These are phyloP conservation scores for Oryza glumipatula DNA, from an alignment of 176 grass and related monocot species.

Conservation along the genomic window DNA sequence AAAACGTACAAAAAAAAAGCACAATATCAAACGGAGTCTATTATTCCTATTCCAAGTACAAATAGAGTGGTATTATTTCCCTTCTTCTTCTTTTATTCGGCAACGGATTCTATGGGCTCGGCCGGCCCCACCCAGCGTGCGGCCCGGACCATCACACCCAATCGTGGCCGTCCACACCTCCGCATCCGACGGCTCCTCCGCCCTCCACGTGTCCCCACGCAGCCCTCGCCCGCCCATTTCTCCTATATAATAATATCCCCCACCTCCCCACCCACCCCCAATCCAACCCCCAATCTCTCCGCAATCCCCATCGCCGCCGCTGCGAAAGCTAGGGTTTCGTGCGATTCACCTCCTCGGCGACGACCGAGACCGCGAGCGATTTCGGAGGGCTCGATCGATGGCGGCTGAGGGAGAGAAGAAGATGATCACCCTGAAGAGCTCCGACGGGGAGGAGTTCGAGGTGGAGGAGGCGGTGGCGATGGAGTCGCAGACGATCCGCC, in stretches of 20 bases:
- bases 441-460: conserved; percentile 47
- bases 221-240: no score
- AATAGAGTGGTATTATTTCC: no score
- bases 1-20: no score
- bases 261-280: neutral
- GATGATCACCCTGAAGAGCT: conserved; percentile 44
- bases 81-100: no score
- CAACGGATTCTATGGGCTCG: neutral
- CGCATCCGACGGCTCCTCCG: neutral
- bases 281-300: neutral
- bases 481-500: conserved; percentile 49
- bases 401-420: conserved; percentile 42
- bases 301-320: neutral
- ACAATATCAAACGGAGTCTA: no score
- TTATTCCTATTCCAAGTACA: no score
- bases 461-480: conserved; percentile 47
- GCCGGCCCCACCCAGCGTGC: no score
- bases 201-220: neutral
- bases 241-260: neutral
- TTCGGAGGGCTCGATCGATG: neutral
- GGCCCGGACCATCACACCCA: neutral
- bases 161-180: neutral
- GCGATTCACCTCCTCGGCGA: no score
- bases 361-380: no score
- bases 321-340: conserved; percentile 38